Conservation (phyloP, 495 filamentous ascomycete species). For the Talaromyces wortmannii region DNA sequence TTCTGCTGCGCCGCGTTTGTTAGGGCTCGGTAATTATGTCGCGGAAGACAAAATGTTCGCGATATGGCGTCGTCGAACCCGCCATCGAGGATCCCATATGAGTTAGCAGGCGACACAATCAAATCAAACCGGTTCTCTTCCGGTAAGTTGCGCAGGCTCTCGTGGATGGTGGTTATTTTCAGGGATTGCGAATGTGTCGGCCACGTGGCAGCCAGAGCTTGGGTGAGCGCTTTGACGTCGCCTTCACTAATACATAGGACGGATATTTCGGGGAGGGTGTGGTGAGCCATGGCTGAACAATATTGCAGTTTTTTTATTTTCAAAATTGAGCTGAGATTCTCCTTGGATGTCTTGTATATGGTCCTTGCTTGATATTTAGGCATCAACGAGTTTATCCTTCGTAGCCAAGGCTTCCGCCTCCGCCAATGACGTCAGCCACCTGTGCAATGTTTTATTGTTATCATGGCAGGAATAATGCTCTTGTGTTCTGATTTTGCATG, state of each 20-base stretch:
- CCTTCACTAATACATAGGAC: constrained; percentile 27
- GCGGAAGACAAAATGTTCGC: constrained; percentile 31
- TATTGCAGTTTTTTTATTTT: neutral
- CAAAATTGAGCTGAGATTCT: too few species aligned
- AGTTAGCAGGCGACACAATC: constrained; percentile 47
- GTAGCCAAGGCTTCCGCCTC: too few species aligned
- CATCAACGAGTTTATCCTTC: too few species aligned
- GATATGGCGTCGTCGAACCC: constrained; percentile 49
- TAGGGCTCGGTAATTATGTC: constrained; percentile 35
- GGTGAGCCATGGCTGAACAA: constrained; percentile 9
- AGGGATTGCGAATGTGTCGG: constrained; percentile 13
- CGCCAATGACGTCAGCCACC: too few species aligned
- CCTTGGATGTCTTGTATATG: too few species aligned
- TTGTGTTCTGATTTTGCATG: too few species aligned
- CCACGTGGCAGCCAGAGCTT: constrained; percentile 7
- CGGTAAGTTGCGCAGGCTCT: constrained; percentile 22
- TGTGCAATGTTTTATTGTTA: too few species aligned
- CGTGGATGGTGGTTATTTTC: constrained; percentile 26
- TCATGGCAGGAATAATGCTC: too few species aligned
- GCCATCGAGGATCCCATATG: constrained; percentile 43
- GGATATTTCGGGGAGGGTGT: constrained; percentile 29
- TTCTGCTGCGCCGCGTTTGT: constrained; percentile 29
- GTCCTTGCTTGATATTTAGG: too few species aligned
- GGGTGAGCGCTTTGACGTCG: constrained; percentile 23
- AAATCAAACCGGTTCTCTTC: constrained; percentile 27